Base-by-base conservation (phyloP, 108 stramenopile genomes). In the Chaetoceros muelleri region DNA sequence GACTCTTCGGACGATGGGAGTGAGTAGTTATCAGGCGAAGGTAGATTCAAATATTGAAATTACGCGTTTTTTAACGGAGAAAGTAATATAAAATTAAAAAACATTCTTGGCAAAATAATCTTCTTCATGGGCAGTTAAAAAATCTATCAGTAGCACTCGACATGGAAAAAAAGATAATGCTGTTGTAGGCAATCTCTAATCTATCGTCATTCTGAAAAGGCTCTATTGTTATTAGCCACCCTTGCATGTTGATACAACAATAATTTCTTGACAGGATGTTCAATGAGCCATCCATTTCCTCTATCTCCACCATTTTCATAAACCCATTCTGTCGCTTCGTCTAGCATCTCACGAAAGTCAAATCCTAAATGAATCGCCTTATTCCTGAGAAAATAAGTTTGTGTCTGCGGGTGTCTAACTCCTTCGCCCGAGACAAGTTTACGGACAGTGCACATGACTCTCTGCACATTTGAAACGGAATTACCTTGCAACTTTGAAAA, bases 1-100 rank as follows among this genome's bases (percentile, higher is more conserved):
- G 74, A 72, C 30, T 66, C 69, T 48, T 60, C 20, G 48, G 19
- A 27, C n/a, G n/a, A n/a, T n/a, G n/a, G n/a, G n/a, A n/a, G n/a
- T n/a, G n/a, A n/a, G n/a, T n/a, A n/a, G n/a, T n/a, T n/a, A n/a
- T n/a, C n/a, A n/a, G n/a, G n/a, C n/a, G n/a, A n/a, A n/a, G n/a
- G n/a, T n/a, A n/a, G n/a, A n/a, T n/a, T n/a, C 44, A 45, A 45
- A n/a, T n/a, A n/a, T n/a, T n/a, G n/a, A n/a, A n/a, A n/a, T n/a
- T n/a, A n/a, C n/a, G n/a, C n/a, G n/a, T n/a, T n/a, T n/a, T n/a
- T n/a, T n/a, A n/a, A n/a, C n/a, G n/a, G n/a, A n/a, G n/a, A n/a
- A n/a, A n/a, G n/a, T n/a, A n/a, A n/a, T n/a, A n/a, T n/a, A n/a
- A n/a, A n/a, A n/a, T n/a, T n/a, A n/a, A n/a, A n/a, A n/a, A n/a